These are phyloP conservation scores for Pichia sp. DNA, from an alignment of 1,139 yeast species.

Conservation along the genomic window DNA sequence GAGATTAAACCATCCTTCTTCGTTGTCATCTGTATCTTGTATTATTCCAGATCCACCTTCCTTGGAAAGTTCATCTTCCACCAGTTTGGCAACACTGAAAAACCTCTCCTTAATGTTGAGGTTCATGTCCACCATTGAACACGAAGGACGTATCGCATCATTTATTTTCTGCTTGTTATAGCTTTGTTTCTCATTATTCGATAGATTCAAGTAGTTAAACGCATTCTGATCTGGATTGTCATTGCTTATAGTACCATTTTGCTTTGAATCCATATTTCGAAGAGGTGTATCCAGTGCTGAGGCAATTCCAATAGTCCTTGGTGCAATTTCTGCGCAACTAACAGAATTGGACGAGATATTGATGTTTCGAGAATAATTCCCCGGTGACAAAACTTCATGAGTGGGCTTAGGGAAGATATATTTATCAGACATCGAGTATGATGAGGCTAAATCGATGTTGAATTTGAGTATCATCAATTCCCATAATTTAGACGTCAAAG, in stretches of 20 bases:
- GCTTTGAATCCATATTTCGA: background rate
- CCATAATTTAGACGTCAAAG: constrained; percentile 25
- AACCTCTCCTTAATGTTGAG: constrained; percentile 10
- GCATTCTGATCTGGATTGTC: background rate
- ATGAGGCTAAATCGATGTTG: constrained; percentile 18
- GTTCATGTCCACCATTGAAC: background rate
- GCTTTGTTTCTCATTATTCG: constrained; percentile 1
- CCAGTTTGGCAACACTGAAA: constrained; percentile 7
- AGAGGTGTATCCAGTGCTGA: constrained; percentile 7
- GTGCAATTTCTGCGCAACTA: constrained; percentile 34
- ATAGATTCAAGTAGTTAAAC: background rate
- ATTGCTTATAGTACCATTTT: background rate
- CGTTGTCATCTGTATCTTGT: constrained; percentile 14
- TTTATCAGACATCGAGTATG: constrained; percentile 21
- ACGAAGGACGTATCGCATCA: background rate
- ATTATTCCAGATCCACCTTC: constrained; percentile 9
- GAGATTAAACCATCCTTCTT: constrained; percentile 24
- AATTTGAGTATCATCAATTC: constrained; percentile 22
- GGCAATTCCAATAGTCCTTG: constrained; percentile 33
- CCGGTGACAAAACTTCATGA: background rate
- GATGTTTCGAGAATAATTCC: background rate
- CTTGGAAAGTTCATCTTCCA: constrained; percentile 17
- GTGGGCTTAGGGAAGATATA: constrained; percentile 18
- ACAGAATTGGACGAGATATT: constrained; percentile 7
- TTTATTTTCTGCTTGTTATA: background rate